Conservation (phyloP, 1,284 basidiomycete species). For the Apiotrichum veenhuisii region DNA sequence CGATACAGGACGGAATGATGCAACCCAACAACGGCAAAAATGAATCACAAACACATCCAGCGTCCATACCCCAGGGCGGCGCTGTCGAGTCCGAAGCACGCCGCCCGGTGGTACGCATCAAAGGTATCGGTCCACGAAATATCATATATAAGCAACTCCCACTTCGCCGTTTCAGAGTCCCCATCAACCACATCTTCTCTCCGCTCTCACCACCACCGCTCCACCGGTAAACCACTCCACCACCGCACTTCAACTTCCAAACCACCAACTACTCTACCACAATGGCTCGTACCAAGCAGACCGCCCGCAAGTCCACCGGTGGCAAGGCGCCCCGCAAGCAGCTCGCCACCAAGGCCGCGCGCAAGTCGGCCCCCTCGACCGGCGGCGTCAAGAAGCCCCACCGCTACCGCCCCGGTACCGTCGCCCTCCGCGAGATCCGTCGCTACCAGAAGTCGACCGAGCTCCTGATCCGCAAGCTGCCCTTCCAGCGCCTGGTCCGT, state of each 20-base stretch:
- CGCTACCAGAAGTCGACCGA: slow-evolving; percentile 72
- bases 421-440: slow-evolving; percentile 57
- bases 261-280: slow-evolving; percentile 15
- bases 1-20: too few relatives aligned
- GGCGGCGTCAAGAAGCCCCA: slow-evolving; percentile 62
- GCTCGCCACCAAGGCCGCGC: slow-evolving; percentile 54
- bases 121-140: too few relatives aligned
- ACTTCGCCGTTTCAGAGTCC: not conserved
- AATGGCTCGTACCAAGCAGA: slow-evolving; percentile 55
- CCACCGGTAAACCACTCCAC: not conserved
- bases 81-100: too few relatives aligned
- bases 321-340: slow-evolving; percentile 56
- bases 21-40: too few relatives aligned
- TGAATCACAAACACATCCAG: too few relatives aligned
- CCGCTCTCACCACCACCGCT: not conserved
- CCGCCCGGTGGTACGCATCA: too few relatives aligned
- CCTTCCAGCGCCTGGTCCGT: slow-evolving; percentile 85
- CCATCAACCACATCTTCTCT: not conserved
- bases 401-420: slow-evolving; percentile 58
- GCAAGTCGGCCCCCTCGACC: slow-evolving; percentile 53
- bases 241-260: not conserved
- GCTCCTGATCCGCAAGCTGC: slow-evolving; percentile 84
- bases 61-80: too few relatives aligned
- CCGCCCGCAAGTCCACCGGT: slow-evolving; percentile 62
- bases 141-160: not conserved